A percentile compares a stretch with the other conserved stretches of the same genome.
phyloP scores from a whole-genome alignment of 768 basidiomycete species.

The Mycena haematopus region DNA sequence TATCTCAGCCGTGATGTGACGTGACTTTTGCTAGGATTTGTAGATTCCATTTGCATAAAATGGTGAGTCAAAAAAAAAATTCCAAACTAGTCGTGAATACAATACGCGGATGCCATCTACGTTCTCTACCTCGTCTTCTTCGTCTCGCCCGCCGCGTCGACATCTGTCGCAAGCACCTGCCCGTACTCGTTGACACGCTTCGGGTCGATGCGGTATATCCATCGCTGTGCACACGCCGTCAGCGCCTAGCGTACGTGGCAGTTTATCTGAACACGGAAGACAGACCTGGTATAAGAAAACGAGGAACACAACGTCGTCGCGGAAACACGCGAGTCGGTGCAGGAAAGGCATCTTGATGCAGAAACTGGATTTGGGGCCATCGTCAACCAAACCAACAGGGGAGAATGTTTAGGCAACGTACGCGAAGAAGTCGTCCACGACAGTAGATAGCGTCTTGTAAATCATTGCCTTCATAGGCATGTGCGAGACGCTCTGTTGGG shows the following conservation, averaged over 20 bases:
- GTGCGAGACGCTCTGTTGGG: conserved; percentile 84
- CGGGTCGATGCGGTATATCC: conserved; percentile 96
- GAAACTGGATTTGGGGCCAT: conserved; percentile 58
- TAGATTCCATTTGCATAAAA: background rate
- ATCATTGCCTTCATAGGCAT: conserved; percentile 99
- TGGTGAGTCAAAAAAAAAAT: background rate
- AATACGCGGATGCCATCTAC: background rate
- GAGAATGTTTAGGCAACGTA: conserved; percentile 43
- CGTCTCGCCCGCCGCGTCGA: conserved; percentile 51
- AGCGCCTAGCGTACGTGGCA: background rate
- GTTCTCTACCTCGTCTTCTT: conserved; percentile 43
- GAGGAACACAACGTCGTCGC: conserved; percentile 90
- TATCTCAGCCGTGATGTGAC: no score
- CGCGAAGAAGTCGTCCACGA: conserved; percentile 94
- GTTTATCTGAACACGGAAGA: background rate
- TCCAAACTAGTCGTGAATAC: conserved; percentile 6
- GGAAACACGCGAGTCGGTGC: conserved; percentile 90
- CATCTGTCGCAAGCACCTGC: conserved; percentile 70
- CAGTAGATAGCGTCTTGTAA: conserved; percentile 89
- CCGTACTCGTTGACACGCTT: conserved; percentile 97
- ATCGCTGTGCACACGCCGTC: conserved; percentile 62
- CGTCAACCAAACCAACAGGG: background rate
- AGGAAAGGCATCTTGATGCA: conserved; percentile 97
- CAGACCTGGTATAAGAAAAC: conserved; percentile 91
- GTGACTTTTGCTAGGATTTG: no score